phyloP scores from a whole-genome alignment of 2,329 filamentous ascomycete genomes.

The Fusarium miscanthi region DNA sequence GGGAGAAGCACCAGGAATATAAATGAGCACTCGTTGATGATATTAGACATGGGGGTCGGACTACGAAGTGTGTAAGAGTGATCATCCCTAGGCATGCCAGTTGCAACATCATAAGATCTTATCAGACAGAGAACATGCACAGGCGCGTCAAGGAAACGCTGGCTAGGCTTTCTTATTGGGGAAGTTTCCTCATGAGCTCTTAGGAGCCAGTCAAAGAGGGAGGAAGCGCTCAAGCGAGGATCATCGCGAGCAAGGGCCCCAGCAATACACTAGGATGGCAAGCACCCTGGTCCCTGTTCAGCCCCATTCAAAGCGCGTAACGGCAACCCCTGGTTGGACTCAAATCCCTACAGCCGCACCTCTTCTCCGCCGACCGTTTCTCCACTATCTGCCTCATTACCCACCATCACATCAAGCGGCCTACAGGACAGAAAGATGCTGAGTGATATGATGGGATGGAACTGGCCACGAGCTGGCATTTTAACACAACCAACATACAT shows the following conservation, averaged over 20 bases:
- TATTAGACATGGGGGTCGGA: no score
- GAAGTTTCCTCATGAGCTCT: conserved; percentile 1
- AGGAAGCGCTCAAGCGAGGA: conserved; percentile 4
- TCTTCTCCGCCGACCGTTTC: conserved; percentile 1
- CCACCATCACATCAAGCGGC: conserved; percentile 15
- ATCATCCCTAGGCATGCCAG: conserved; percentile 3
- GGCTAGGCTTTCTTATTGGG: not conserved
- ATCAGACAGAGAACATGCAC: not conserved
- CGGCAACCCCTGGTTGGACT: conserved; percentile 1
- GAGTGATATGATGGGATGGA: not conserved
- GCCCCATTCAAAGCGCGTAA: conserved; percentile 12
- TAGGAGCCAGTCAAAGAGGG: conserved; percentile 3
- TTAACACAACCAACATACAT: conserved; percentile 9
- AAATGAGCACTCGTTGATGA: no score
- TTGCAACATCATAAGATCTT: not conserved
- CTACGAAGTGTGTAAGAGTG: no score
- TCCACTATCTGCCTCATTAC: not conserved
- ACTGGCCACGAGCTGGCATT: not conserved
- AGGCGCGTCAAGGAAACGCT: not conserved
- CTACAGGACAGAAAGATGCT: not conserved
- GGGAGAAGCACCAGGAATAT: no score
- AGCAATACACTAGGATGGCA: not conserved
- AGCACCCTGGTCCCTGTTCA: conserved; percentile 2
- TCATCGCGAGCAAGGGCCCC: conserved; percentile 3
- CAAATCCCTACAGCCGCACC: conserved; percentile 7